These are phyloP conservation scores for Ceratocystis diversiconidia DNA, from an alignment of 2,329 filamentous ascomycete species.

Conservation along the genomic window DNA sequence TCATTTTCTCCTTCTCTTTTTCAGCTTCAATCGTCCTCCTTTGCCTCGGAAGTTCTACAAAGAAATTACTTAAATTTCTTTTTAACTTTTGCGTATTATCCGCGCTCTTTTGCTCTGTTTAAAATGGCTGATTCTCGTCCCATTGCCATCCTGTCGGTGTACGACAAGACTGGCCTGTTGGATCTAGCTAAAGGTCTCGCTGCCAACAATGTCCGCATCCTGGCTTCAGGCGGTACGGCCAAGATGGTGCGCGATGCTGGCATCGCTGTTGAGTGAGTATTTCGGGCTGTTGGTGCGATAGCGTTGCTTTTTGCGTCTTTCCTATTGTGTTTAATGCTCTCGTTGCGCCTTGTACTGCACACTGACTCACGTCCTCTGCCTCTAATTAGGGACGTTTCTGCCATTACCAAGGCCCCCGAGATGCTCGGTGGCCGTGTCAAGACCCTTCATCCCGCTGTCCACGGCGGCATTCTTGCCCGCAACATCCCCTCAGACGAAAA, in stretches of 20 bases:
- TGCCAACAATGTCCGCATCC: conserved; percentile 77
- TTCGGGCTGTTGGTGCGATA: background rate
- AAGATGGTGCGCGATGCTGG: conserved; percentile 94
- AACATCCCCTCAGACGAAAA: conserved; percentile 93
- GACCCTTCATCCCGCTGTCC: conserved; percentile 89
- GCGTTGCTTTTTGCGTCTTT: background rate
- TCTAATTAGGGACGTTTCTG: conserved; percentile 67
- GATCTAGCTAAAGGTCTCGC: conserved; percentile 84
- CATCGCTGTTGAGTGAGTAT: conserved; percentile 76
- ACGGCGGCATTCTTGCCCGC: conserved; percentile 81
- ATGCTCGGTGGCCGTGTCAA: conserved; percentile 80
- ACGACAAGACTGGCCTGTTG: conserved; percentile 91
- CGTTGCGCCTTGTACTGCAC: background rate
- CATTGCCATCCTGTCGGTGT: conserved; percentile 90
- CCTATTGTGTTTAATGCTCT: background rate
- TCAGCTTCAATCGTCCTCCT: conserved; percentile 14
- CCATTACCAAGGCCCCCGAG: conserved; percentile 91
- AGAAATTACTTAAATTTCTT: background rate
- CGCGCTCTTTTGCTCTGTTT: conserved; percentile 5
- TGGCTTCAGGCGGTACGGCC: conserved; percentile 89
- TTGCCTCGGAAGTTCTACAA: conserved; percentile 16
- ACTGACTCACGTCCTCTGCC: conserved; percentile 1
- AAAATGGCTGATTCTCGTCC: conserved; percentile 35
- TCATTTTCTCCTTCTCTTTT: conserved; percentile 6
- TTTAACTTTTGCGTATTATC: background rate